Evolutionary conservation across 2,329 filamentous ascomycete species (phyloP).

Genomic region (Colletotrichum eremochloae): DNA sequence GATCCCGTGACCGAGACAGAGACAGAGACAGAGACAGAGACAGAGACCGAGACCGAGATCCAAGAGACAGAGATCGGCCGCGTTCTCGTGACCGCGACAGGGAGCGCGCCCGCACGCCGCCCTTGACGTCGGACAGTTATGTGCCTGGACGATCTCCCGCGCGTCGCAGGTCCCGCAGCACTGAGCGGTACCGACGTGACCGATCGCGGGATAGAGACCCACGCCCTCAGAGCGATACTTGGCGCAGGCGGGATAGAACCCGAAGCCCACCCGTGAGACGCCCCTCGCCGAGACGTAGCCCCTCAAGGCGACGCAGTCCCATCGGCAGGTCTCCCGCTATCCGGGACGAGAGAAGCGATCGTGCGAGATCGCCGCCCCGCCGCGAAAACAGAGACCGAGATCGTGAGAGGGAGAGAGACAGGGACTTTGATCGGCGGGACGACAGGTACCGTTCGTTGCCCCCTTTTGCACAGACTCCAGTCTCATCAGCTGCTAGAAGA

Average conservation of each 20-base stretch:
- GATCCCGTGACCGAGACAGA: conserved; percentile 47
- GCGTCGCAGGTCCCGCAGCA: conserved; percentile 58
- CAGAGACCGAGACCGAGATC: conserved; percentile 32
- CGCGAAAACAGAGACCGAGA: conserved; percentile 44
- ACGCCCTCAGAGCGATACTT: conserved; percentile 40
- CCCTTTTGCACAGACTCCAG: conserved; percentile 33
- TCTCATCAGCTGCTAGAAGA: conserved; percentile 53
- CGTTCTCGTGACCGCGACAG: conserved; percentile 42
- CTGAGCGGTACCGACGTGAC: conserved; percentile 58
- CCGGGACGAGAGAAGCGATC: conserved; percentile 55
- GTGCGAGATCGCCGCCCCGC: conserved; percentile 45
- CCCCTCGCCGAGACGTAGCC: conserved; percentile 53
- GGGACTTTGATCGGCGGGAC: conserved; percentile 56
- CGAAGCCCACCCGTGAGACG: conserved; percentile 52
- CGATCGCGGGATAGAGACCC: conserved; percentile 51
- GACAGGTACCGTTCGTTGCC: conserved; percentile 52
- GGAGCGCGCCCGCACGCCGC: conserved; percentile 49
- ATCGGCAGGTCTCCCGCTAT: conserved; percentile 49
- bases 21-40: conserved; percentile 6
- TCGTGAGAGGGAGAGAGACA: conserved; percentile 45
- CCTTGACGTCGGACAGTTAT: conserved; percentile 60
- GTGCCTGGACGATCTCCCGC: conserved; percentile 59
- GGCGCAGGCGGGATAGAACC: conserved; percentile 42
- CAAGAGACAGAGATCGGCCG: conserved; percentile 57
- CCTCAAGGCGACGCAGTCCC: conserved; percentile 50